Evolutionary conservation across 306 rosid genomes (phyloP).

Genomic region (Aeschynomene evenia): DNA sequence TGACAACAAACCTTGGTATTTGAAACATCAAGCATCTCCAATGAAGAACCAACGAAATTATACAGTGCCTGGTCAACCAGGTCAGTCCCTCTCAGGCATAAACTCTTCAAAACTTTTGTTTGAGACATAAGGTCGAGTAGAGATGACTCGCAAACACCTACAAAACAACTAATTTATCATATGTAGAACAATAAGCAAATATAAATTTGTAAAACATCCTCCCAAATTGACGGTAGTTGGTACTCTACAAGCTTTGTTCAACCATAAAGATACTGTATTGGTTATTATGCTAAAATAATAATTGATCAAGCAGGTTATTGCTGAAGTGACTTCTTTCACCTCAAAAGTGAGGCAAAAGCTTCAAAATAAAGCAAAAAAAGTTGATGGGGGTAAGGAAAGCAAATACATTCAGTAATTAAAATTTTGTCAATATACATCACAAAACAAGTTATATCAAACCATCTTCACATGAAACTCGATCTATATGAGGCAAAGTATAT

Average conservation of each 20-base stretch:
- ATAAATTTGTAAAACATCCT: constrained; percentile 17
- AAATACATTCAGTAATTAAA: neutral
- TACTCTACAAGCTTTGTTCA: constrained; percentile 10
- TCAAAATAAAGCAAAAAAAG: constrained; percentile 12
- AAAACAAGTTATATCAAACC: constrained; percentile 18
- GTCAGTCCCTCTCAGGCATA: constrained; percentile 67
- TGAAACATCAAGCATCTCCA: constrained; percentile 82
- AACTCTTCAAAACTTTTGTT: constrained; percentile 59
- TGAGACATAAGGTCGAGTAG: constrained; percentile 59
- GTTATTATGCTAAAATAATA: constrained; percentile 16
- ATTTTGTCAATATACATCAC: constrained; percentile 22
- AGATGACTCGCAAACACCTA: constrained; percentile 57
- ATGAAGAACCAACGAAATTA: constrained; percentile 61
- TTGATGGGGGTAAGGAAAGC: too few relatives aligned
- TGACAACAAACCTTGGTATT: constrained; percentile 64
- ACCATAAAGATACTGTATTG: constrained; percentile 3
- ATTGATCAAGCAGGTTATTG: neutral
- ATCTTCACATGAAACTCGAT: constrained; percentile 12
- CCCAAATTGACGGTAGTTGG: constrained; percentile 10
- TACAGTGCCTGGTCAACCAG: constrained; percentile 57
- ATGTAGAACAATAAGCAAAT: constrained; percentile 13
- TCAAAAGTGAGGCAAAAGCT: constrained; percentile 10
- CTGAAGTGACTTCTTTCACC: constrained; percentile 4
- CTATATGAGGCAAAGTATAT: neutral
- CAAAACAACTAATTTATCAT: constrained; percentile 23